Evolutionary conservation across 768 basidiomycete genomes (phyloP), one percentile per base, ranked within the genome.

Genomic region (Serendipita sp.): DNA sequence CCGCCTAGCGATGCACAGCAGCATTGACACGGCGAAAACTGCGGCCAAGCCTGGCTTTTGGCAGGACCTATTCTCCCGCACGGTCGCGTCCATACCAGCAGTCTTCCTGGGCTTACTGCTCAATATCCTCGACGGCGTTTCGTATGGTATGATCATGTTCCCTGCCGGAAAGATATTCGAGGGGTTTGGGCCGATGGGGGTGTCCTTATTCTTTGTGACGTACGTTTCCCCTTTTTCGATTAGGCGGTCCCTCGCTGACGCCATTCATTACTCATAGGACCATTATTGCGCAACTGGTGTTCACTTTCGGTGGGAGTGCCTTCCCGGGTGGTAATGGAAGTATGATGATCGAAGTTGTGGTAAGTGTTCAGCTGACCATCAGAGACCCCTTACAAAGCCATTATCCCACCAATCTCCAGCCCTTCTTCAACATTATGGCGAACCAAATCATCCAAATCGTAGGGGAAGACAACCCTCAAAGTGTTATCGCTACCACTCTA

Each of bases 261-360:
- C 65, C 18, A 35, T 34, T 3, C 11, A 48, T 10, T 63, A 23
- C 32, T 65, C n/a, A 15, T 68, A 86, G 85, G 3, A 82, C 90
- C 32, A 76, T 91, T 62, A 72, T 95, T 41, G 78, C 92, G 0
- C 95, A 97, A 71, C 75, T 96, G 28, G 81, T 87, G 0, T 97
- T 91, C 73, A 86, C 88, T 1, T 73, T 85, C 7, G 94, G 92
- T 3, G 95, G 89, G 3, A 92, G 88, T 68, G 85, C 85, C 28
- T 96, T 99, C 73, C 84, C 84, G 7, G 90, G 89, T 60, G 91
- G 87, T 1, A 93, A 91, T 74, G 91, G 89, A 3, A 91, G 89
- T 68, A 92, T 94, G 92, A 96, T 97, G 92, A 97, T 99, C 67
- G 95, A 98, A 75, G 91, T 94, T 10, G 93, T 97, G 68, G 89